A percentile compares a stretch with the other conserved stretches of the same genome.
These are phyloP conservation scores for Blastomyces gilchristii DNA, from an alignment of 2,329 filamentous ascomycete species.

Conservation along the genomic window DNA sequence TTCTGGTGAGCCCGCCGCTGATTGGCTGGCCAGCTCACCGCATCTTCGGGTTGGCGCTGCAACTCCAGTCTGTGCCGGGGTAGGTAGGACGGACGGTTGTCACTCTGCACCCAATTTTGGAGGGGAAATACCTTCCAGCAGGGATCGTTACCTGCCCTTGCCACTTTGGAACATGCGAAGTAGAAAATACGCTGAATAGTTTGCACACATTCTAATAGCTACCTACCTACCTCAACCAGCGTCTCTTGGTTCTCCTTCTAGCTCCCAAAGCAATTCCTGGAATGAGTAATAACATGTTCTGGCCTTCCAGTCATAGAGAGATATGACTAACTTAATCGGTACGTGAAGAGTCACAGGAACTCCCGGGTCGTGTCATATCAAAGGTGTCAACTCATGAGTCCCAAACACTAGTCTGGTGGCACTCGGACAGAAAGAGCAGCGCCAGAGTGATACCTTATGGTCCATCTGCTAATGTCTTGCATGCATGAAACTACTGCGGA, in stretches of 20 bases:
- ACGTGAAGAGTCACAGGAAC: too few species aligned
- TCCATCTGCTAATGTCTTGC: neutral
- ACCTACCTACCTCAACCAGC: neutral
- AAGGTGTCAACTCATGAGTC: neutral
- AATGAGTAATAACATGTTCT: neutral
- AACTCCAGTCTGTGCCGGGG: neutral
- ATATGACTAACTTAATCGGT: neutral
- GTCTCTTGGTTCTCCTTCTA: neutral
- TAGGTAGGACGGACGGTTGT: neutral
- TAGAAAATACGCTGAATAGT: too few species aligned
- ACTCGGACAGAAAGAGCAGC: neutral
- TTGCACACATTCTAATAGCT: neutral
- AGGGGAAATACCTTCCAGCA: conserved; percentile 3
- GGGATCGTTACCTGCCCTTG: neutral
- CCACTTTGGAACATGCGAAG: neutral
- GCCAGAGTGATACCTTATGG: neutral
- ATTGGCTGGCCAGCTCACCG: conserved; percentile 9
- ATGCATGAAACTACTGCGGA: conserved; percentile 5
- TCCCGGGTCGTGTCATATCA: too few species aligned
- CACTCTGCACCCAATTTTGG: neutral
- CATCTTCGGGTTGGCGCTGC: conserved; percentile 6
- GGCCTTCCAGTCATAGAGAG: neutral
- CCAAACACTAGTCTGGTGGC: neutral
- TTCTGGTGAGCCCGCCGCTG: neutral
- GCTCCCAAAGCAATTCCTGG: neutral